Evolutionary conservation across 352 stramenopile genomes (phyloP).

Genomic region (Thraustochytrium striatum): DNA sequence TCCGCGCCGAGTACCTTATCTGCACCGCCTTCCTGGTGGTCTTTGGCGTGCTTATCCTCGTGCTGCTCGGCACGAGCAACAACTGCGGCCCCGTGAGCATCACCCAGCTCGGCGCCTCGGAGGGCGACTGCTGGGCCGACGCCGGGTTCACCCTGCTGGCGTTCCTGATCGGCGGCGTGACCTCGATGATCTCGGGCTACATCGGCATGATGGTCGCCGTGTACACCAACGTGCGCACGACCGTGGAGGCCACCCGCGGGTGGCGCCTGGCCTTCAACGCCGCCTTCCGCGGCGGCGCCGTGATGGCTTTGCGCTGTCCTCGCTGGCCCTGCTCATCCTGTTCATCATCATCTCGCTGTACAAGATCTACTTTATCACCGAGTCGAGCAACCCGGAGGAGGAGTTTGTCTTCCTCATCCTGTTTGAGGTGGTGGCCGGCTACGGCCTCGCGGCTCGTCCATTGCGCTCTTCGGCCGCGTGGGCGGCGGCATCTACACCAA

Average conservation of each 20-base stretch:
- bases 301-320: conserved; percentile 98
- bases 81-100: conserved; percentile 53
- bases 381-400: conserved; percentile 52
- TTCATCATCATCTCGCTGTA: conserved; percentile 92
- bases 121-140: conserved; percentile 68
- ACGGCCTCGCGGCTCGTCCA: conserved; percentile 93
- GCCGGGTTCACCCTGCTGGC: conserved; percentile 88
- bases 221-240: conserved; percentile 97
- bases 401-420: conserved; percentile 65
- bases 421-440: conserved; percentile 94
- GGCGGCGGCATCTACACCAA: conserved; percentile 99
- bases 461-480: conserved; percentile 98
- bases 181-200: conserved; percentile 94
- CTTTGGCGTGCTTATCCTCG: conserved; percentile 74
- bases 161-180: conserved; percentile 95
- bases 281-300: conserved; percentile 92
- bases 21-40: conserved; percentile 92
- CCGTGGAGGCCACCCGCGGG: conserved; percentile 88
- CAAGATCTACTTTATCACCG: conserved; percentile 64
- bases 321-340: conserved; percentile 92
- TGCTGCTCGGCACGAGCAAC: conserved; percentile 67
- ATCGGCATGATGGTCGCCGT: conserved; percentile 99
- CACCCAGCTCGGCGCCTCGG: conserved; percentile 62
- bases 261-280: conserved; percentile 96
- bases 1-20: conserved; percentile 95